These are phyloP conservation scores for Tricladium varicosporioides DNA, from an alignment of 2,329 filamentous ascomycete genomes.

Conservation along the genomic window DNA sequence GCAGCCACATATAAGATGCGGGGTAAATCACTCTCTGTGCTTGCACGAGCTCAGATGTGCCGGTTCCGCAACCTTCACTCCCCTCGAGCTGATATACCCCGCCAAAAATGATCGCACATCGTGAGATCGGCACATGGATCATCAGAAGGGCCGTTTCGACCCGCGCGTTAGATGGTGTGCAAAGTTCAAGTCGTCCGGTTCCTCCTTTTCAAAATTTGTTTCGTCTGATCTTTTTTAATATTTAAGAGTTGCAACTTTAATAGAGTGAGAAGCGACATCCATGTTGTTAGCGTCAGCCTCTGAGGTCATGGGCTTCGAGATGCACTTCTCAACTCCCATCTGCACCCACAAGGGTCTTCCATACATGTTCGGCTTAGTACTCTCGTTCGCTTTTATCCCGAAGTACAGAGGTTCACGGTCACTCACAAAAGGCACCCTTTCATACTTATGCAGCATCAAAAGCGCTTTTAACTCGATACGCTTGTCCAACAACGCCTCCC, in stretches of 20 bases:
- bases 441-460: background rate
- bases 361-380: background rate
- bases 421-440: background rate
- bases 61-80: background rate
- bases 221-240: background rate
- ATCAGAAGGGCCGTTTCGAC: background rate
- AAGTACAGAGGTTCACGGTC: background rate
- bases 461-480: too few relatives aligned
- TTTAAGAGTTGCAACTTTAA: background rate
- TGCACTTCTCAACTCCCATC: too few relatives aligned
- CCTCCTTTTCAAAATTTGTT: background rate
- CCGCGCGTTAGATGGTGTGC: background rate
- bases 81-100: background rate
- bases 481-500: too few relatives aligned
- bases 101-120: background rate
- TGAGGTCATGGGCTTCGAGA: background rate
- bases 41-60: background rate
- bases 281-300: background rate
- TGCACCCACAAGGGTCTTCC: background rate
- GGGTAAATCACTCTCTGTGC: background rate
- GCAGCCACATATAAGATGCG: background rate
- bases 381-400: background rate
- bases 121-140: background rate
- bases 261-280: background rate
- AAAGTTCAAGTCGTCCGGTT: background rate